Percentiles rank a stretch among this genome's conserved stretches.
These are phyloP conservation scores for Backusella macrospora DNA, from an alignment of 192 early-diverging fungal genomes.

Conservation along the genomic window DNA sequence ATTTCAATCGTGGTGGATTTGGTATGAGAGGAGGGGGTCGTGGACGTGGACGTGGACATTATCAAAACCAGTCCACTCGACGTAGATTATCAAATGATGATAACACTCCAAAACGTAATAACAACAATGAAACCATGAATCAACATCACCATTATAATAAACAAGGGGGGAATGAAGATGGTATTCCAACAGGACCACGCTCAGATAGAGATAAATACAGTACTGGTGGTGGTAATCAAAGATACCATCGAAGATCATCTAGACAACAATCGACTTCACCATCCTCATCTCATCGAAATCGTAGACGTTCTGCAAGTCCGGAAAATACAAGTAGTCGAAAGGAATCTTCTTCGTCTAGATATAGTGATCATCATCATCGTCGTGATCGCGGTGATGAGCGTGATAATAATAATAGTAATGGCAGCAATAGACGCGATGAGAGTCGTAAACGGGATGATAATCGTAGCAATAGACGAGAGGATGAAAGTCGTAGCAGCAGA, in stretches of 20 bases:
- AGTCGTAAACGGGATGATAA: not conserved
- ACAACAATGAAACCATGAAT: not conserved
- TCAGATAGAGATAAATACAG: constrained; percentile 24
- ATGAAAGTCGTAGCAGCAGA: not conserved
- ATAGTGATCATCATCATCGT: not conserved
- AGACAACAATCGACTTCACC: constrained; percentile 17
- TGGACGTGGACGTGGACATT: constrained; percentile 22
- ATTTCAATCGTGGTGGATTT: constrained; percentile 17
- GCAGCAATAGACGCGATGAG: not conserved
- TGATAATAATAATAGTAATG: no score
- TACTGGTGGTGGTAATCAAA: not conserved
- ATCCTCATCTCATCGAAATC: not conserved
- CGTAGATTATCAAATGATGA: constrained; percentile 2
- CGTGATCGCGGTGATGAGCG: constrained; percentile 10
- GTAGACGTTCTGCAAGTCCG: not conserved
- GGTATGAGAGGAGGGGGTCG: constrained; percentile 15
- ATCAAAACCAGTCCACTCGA: constrained; percentile 10
- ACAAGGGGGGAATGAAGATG: not conserved
- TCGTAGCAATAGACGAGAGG: not conserved
- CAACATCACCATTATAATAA: not conserved
- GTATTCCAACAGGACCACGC: constrained; percentile 35
- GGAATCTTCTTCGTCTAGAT: not conserved
- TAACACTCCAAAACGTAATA: not conserved
- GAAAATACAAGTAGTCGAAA: not conserved
- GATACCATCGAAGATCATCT: not conserved